phyloP scores from a whole-genome alignment of 2,329 filamentous ascomycete species.

The Sporothrix protearum region DNA sequence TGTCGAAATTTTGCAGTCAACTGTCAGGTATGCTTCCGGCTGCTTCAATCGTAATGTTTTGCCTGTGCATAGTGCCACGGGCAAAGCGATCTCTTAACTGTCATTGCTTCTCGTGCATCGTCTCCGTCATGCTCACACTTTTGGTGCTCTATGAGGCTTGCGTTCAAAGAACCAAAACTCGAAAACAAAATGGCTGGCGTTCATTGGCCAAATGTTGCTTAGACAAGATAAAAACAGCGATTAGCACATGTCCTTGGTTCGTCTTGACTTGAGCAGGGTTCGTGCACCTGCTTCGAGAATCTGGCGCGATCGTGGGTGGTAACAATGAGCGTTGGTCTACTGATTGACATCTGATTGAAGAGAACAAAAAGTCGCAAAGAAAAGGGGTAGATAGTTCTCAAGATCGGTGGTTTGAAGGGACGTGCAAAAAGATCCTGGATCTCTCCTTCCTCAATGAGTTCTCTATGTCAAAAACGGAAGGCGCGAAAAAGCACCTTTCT shows the following conservation, averaged over 20 bases:
- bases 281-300: background rate
- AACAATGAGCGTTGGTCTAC: background rate
- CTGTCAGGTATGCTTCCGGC: background rate
- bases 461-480: background rate
- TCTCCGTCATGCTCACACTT: background rate
- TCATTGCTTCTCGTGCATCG: background rate
- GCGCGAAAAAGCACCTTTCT: constrained; percentile 1
- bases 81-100: background rate
- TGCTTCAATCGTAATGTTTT: background rate
- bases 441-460: background rate
- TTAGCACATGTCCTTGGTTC: background rate
- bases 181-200: background rate
- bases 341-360: background rate
- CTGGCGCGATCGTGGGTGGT: background rate
- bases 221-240: background rate
- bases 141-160: background rate
- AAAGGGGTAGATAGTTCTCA: background rate
- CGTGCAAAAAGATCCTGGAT: background rate
- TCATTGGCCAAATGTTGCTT: background rate
- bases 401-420: background rate
- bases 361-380: background rate
- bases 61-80: background rate
- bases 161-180: background rate
- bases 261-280: background rate
- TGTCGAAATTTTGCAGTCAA: background rate